Percentiles rank a stretch among this genome's conserved stretches.
Conservation (phyloP, 2,329 filamentous ascomycete genomes). For the Calonectria honghensis region DNA sequence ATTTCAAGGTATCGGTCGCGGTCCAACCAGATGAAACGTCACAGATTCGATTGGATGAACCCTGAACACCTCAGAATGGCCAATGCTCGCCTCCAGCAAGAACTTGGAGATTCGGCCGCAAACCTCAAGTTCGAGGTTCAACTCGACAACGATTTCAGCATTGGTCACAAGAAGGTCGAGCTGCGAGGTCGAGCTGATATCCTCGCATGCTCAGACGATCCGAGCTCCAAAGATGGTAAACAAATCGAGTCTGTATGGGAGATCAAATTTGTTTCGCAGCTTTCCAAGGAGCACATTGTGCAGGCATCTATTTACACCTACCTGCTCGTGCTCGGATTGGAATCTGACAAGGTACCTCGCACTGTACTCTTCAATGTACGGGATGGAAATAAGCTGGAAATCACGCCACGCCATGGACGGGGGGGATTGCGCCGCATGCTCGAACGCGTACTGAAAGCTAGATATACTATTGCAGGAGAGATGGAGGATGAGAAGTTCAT, state of each 20-base stretch:
- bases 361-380: not conserved
- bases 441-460: not conserved
- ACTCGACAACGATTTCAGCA: not conserved
- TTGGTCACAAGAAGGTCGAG: not conserved
- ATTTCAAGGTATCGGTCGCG: not conserved
- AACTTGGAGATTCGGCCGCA: not conserved
- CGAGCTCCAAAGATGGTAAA: not conserved
- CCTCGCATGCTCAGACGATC: not conserved
- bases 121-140: not conserved
- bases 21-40: not conserved
- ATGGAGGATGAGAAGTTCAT: not conserved
- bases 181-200: not conserved
- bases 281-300: not conserved
- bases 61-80: not conserved
- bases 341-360: not conserved
- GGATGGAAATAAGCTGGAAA: conserved; percentile 1
- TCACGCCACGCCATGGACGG: not conserved
- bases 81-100: not conserved
- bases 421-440: not conserved
- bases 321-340: not conserved
- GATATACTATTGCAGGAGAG: not conserved
- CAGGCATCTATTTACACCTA: not conserved
- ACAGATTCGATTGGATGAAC: not conserved
- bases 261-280: not conserved
- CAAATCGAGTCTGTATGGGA: not conserved